Evolutionary conservation across 345 rosid species (phyloP).

Genomic region (Aquilaria malaccensis): DNA sequence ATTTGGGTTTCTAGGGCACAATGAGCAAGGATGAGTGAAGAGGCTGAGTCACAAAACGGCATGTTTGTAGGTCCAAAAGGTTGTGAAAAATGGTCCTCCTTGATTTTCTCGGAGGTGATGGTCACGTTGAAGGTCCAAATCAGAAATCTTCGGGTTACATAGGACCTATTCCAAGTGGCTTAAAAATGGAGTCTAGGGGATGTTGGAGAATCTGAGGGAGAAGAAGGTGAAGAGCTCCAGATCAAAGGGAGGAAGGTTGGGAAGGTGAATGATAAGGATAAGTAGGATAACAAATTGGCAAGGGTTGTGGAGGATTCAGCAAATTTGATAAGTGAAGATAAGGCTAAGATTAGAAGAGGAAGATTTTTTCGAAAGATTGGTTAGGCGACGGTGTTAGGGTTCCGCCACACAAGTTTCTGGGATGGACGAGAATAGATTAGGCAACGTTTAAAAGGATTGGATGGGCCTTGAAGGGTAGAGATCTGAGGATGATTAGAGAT

Average conservation of each 20-base stretch:
- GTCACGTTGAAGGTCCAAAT: conserved; percentile 67
- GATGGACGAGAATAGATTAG: no score
- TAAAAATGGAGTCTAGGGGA: conserved; percentile 6
- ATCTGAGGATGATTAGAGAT: no score
- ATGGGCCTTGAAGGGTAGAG: no score
- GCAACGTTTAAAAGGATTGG: no score
- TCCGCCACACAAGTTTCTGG: no score
- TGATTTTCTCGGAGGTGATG: neutral
- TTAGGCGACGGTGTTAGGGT: no score
- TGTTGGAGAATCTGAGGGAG: neutral
- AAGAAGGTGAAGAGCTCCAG: neutral
- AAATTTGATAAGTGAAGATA: conserved; percentile 41
- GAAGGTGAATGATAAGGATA: conserved; percentile 17
- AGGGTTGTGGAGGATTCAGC: conserved; percentile 12
- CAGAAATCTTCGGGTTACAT: conserved; percentile 79
- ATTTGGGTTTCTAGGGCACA: no score
- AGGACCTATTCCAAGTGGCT: conserved; percentile 58
- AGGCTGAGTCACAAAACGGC: no score
- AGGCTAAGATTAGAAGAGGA: conserved; percentile 29
- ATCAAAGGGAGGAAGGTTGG: conserved; percentile 15
- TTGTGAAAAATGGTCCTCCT: no score
- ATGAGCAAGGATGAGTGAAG: no score
- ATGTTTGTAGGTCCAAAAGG: no score
- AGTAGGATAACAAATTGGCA: conserved; percentile 8
- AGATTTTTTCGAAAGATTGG: no score